A percentile compares a stretch with the other conserved stretches of the same genome.
phyloP scores from a whole-genome alignment of 768 basidiomycete genomes.

The Suillus subaureus region DNA sequence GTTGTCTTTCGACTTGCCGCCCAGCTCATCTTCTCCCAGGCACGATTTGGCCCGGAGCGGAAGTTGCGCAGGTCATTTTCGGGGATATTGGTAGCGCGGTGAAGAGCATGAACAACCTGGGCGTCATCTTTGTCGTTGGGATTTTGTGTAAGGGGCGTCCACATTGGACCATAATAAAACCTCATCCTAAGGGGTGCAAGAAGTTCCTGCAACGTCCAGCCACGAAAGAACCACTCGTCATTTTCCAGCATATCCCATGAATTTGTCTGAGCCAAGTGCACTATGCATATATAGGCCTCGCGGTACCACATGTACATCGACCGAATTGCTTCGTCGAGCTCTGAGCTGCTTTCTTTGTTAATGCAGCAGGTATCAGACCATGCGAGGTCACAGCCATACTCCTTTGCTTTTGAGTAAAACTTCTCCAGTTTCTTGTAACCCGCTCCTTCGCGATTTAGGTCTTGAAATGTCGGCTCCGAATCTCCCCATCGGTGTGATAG shows the following conservation, averaged over 20 bases:
- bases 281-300: constrained; percentile 18
- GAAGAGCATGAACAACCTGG: background rate
- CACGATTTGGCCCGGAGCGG: constrained; percentile 5
- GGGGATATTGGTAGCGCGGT: constrained; percentile 9
- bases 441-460: constrained; percentile 9
- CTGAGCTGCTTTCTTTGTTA: constrained; percentile 18
- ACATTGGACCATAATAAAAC: constrained; percentile 14
- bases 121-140: constrained; percentile 7
- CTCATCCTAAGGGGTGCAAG: constrained; percentile 17
- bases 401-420: constrained; percentile 5
- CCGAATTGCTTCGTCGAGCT: constrained; percentile 19
- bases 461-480: constrained; percentile 9
- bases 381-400: constrained; percentile 4
- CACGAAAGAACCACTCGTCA: constrained; percentile 19
- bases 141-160: constrained; percentile 9
- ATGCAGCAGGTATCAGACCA: constrained; percentile 21
- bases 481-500: constrained; percentile 15
- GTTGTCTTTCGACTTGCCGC: constrained; percentile 19
- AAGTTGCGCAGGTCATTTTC: constrained; percentile 7
- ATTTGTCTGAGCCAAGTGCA: constrained; percentile 10
- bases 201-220: constrained; percentile 16
- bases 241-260: background rate
- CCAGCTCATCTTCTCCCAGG: constrained; percentile 15
- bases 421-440: constrained; percentile 11
- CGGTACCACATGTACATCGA: constrained; percentile 23